Base-by-base conservation (phyloP, 108 stramenopile species). In the Nitzschia sp. region DNA sequence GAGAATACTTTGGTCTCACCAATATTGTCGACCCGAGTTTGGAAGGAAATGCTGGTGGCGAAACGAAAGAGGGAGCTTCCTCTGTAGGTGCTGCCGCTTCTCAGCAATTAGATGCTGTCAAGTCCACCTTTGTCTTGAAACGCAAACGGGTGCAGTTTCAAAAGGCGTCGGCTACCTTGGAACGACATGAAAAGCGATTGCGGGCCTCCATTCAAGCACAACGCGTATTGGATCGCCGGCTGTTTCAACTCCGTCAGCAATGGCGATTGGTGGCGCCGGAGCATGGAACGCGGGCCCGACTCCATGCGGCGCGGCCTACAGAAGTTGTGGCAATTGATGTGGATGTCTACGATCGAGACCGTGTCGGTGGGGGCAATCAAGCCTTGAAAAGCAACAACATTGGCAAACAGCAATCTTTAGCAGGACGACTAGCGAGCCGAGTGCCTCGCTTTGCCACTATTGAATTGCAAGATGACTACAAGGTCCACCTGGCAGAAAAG, bases 251-350 rank as follows among this genome's bases (percentile, higher is more conserved):
- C 53, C 88, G 93, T 6, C 71, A 70, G 45, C 76, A 84, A 53
- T 94, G 93, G 93, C 66, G 85, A 58, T 65, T 94, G 29, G 90
- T 85, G 31, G 93, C 90, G 24, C 93, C 93, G 25, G 90, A 94
- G 71, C 90, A 91, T 67, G 91, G 87, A 35, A 90, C 83, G 26
- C 65, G 88, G 15, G 84, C 84, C 19, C 76, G 77, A 46, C 78
- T 82, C 32, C 86, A 84, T 75, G 82, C 83, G n/a, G 70, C 82
- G 0, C 70, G 88, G 28, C 80, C 92, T 48, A 77, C 74, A 15
- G 92, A 93, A 72, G 78, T 89, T 18, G 75, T 83, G 27, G 90
- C 90, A 6, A 67, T 88, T 59, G 93, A 94, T 79, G 88, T 94
- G 42, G 93, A 94, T 64, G 78, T 91, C 0, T 91, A 94, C 76